A percentile compares a stretch with the other conserved stretches of the same genome.
Evolutionary conservation across 352 stramenopile genomes (phyloP).

Genomic region (Pythium volutum): DNA sequence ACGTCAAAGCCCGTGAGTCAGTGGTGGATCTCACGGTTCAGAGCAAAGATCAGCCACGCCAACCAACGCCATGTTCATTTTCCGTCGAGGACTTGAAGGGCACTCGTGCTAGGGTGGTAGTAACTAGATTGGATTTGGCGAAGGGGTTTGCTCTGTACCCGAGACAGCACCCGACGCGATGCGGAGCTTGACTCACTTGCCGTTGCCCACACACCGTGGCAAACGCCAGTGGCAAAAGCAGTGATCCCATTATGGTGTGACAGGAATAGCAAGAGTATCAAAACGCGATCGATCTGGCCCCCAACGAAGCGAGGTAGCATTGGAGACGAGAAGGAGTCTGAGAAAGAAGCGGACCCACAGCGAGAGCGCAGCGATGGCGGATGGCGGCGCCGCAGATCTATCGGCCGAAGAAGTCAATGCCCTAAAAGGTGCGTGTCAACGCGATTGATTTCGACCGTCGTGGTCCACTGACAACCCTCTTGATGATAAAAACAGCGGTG

Average conservation of each 20-base stretch:
- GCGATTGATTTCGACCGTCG: neutral
- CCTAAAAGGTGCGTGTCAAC: slow-evolving; percentile 42
- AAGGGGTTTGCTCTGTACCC: no score
- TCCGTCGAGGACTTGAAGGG: no score
- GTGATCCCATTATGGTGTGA: neutral
- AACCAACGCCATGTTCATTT: no score
- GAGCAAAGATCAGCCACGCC: no score
- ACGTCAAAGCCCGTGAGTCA: no score
- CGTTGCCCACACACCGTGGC: no score
- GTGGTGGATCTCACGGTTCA: no score
- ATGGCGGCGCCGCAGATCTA: slow-evolving; percentile 38
- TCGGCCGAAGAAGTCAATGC: slow-evolving; percentile 73
- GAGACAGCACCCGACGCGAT: no score
- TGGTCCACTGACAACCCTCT: neutral
- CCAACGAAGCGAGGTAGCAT: neutral
- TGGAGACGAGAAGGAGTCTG: neutral
- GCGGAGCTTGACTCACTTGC: no score
- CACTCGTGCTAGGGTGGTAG: no score
- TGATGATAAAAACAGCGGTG: slow-evolving; percentile 36
- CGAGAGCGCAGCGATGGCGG: slow-evolving; percentile 15
- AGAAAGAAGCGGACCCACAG: neutral
- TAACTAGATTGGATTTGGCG: no score
- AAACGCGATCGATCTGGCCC: neutral
- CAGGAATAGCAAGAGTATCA: slow-evolving; percentile 10
- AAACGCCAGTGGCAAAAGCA: neutral